phyloP scores from a whole-genome alignment of 2,329 filamentous ascomycete species.

The Byssothecium circinans region DNA sequence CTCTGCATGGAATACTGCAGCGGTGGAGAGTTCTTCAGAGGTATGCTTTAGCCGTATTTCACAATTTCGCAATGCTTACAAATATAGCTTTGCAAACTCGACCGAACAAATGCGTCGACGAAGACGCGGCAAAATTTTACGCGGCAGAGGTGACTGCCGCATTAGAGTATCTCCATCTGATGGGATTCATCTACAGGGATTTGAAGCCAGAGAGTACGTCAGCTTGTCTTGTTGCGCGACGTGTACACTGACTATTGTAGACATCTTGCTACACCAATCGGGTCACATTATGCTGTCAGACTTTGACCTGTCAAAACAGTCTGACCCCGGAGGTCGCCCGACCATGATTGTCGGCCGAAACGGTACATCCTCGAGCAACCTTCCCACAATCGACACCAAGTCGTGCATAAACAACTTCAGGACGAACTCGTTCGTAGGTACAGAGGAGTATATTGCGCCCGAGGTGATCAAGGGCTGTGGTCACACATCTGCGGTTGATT shows the following conservation, averaged over 20 bases:
- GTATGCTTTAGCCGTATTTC: slow-evolving; percentile 32
- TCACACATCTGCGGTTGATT: slow-evolving; percentile 97
- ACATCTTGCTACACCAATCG: slow-evolving; percentile 97
- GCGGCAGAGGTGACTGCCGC: slow-evolving; percentile 96
- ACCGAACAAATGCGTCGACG: slow-evolving; percentile 94
- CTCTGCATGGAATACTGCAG: slow-evolving; percentile 99
- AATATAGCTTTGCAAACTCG: slow-evolving; percentile 79
- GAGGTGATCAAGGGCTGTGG: slow-evolving; percentile 99
- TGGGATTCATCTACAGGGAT: slow-evolving; percentile 99
- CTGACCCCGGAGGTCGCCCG: slow-evolving; percentile 89
- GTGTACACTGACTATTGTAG: slow-evolving; percentile 56
- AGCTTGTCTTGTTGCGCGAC: neutral
- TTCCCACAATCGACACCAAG: slow-evolving; percentile 97
- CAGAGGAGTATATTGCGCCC: slow-evolving; percentile 97
- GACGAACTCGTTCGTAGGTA: slow-evolving; percentile 97
- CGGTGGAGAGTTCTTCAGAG: slow-evolving; percentile 94
- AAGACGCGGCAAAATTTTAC: slow-evolving; percentile 96
- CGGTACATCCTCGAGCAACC: slow-evolving; percentile 79
- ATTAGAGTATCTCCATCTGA: slow-evolving; percentile 93
- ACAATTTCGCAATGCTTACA: neutral
- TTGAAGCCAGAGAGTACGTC: slow-evolving; percentile 91
- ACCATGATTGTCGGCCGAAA: slow-evolving; percentile 92
- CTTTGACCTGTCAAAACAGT: slow-evolving; percentile 98
- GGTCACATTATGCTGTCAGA: slow-evolving; percentile 99
- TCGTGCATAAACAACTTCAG: slow-evolving; percentile 98